These are phyloP conservation scores for Pythium angustatum DNA, from an alignment of 352 stramenopile species.

Conservation along the genomic window DNA sequence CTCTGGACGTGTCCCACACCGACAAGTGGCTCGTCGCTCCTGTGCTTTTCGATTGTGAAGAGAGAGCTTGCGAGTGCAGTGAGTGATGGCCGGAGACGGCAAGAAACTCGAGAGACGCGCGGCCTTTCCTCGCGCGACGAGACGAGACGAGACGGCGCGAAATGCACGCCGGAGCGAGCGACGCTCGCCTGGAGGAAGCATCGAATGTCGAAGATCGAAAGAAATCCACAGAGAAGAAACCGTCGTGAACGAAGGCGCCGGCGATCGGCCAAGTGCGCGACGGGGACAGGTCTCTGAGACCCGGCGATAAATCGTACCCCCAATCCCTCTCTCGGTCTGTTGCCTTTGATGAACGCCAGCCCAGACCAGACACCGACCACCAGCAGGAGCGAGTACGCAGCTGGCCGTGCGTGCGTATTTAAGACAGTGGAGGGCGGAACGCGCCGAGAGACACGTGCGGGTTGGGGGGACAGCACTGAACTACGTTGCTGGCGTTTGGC, in stretches of 20 bases:
- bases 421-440: too few relatives aligned
- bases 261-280: not conserved
- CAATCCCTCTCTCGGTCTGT: not conserved
- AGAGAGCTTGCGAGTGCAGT: too few relatives aligned
- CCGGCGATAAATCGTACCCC: not conserved
- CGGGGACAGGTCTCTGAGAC: not conserved
- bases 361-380: too few relatives aligned
- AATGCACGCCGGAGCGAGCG: too few relatives aligned
- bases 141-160: slow-evolving; percentile 15
- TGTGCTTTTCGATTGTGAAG: not conserved
- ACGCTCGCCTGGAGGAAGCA: too few relatives aligned
- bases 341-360: not conserved
- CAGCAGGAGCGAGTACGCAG: too few relatives aligned
- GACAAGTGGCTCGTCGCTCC: not conserved
- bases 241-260: not conserved
- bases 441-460: too few relatives aligned
- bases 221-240: not conserved
- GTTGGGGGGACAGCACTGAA: too few relatives aligned
- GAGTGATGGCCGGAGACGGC: slow-evolving; percentile 13
- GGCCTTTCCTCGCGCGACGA: too few relatives aligned
- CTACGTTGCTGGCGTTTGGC: too few relatives aligned
- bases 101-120: slow-evolving; percentile 2
- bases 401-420: too few relatives aligned
- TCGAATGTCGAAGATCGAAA: not conserved
- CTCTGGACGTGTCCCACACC: not conserved